A percentile compares a stretch with the other conserved stretches of the same genome.
Evolutionary conservation across 2,329 filamentous ascomycete species (phyloP).

Genomic region (Alternaria sp.): DNA sequence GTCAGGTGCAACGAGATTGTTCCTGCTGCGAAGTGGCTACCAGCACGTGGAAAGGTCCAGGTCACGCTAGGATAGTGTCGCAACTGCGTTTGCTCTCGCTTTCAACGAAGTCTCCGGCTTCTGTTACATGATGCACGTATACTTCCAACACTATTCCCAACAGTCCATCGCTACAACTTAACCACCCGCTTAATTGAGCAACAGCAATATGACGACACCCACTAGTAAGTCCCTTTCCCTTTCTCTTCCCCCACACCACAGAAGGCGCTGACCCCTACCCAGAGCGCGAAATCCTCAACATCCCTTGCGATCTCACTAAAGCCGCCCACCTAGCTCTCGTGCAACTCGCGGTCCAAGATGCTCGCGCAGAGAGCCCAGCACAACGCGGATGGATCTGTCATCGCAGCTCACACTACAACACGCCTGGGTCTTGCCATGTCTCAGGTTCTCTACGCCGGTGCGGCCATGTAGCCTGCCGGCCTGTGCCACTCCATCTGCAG

Average conservation of each 20-base stretch:
- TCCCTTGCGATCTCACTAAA: not conserved
- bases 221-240: not conserved
- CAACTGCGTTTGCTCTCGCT: not conserved
- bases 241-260: not conserved
- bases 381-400: not conserved
- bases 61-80: not conserved
- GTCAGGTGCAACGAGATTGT: not conserved
- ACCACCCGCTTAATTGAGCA: not conserved
- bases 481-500: not conserved
- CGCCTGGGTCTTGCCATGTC: not conserved
- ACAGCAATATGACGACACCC: not conserved
- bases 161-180: not conserved
- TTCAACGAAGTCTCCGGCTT: not conserved
- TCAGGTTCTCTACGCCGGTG: not conserved
- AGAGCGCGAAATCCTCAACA: not conserved
- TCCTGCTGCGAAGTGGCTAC: not conserved
- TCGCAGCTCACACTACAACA: not conserved
- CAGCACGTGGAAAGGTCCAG: not conserved
- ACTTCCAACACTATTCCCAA: not conserved
- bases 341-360: not conserved
- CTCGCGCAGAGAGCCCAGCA: not conserved
- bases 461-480: not conserved
- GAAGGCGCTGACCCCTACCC: not conserved
- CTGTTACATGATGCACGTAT: not conserved
- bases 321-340: not conserved